Evolutionary conservation across 1,139 yeast species (phyloP).

Genomic region (Pichia sp.): DNA sequence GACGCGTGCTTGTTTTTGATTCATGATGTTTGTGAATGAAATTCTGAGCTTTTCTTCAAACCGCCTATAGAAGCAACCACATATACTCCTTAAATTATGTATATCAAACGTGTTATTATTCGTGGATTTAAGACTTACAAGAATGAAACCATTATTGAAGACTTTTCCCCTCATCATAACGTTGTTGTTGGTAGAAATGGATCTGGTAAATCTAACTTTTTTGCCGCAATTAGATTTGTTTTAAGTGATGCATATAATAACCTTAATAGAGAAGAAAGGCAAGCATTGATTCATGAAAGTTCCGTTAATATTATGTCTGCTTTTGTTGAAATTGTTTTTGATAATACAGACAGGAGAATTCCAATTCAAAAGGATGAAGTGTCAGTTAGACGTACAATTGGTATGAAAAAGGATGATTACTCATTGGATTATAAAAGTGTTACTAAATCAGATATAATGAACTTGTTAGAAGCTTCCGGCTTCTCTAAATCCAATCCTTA

Average conservation of each 20-base stretch:
- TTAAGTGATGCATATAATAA: conserved; percentile 85
- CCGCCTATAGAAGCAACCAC: not conserved
- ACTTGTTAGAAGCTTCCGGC: conserved; percentile 85
- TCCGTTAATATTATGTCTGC: conserved; percentile 92
- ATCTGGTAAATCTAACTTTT: conserved; percentile 92
- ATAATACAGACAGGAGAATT: conserved; percentile 70
- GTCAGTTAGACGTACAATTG: conserved; percentile 78
- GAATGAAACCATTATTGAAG: conserved; percentile 72
- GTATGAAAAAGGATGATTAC: conserved; percentile 86
- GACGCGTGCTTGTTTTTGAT: not conserved
- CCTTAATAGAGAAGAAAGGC: conserved; percentile 84
- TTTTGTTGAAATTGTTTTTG: conserved; percentile 83
- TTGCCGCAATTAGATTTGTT: conserved; percentile 92
- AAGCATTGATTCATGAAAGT: conserved; percentile 83
- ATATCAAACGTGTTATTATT: conserved; percentile 40
- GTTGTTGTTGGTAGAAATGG: conserved; percentile 95
- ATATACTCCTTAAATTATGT: conserved; percentile 18
- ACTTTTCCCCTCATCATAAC: conserved; percentile 74
- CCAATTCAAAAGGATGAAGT: conserved; percentile 67
- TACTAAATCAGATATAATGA: conserved; percentile 75
- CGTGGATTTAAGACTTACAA: conserved; percentile 95
- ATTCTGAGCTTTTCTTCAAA: not conserved
- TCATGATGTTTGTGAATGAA: not conserved
- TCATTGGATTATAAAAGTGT: conserved; percentile 74
- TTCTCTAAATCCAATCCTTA: conserved; percentile 88